phyloP scores from a whole-genome alignment of 2,329 filamentous ascomycete species.

The Diaporthe destruens region DNA sequence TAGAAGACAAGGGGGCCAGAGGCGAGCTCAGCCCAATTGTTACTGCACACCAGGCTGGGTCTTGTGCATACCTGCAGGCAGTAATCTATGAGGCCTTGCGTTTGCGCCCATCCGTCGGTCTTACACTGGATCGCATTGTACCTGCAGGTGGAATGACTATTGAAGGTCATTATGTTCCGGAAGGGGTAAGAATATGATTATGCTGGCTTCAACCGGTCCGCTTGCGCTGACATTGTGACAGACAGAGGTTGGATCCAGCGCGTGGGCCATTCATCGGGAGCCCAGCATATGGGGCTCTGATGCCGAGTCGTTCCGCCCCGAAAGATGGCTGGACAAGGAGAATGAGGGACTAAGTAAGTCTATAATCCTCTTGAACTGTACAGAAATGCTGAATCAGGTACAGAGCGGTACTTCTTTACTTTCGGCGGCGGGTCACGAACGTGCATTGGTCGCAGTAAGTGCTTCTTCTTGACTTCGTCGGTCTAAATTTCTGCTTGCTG shows the following conservation, averaged over 20 bases:
- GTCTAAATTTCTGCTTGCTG: background rate
- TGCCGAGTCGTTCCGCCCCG: background rate
- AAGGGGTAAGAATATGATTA: background rate
- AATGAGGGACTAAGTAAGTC: background rate
- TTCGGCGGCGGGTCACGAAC: background rate
- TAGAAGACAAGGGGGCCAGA: background rate
- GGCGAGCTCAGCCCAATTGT: background rate
- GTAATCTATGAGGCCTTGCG: background rate
- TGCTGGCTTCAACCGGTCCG: background rate
- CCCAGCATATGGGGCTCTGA: background rate
- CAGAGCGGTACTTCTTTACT: background rate
- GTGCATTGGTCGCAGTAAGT: background rate
- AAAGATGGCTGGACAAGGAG: background rate
- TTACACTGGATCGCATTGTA: background rate
- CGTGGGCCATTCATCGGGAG: background rate
- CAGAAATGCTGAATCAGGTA: background rate
- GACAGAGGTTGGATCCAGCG: background rate
- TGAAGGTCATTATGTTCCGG: background rate
- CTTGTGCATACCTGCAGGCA: background rate
- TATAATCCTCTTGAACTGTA: background rate
- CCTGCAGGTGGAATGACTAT: background rate
- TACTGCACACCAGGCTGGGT: background rate
- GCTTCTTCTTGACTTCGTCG: background rate
- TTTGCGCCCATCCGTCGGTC: background rate
- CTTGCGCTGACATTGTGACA: background rate